Base-by-base conservation (phyloP, 306 rosid genomes). In the Purshia tridentata region DNA sequence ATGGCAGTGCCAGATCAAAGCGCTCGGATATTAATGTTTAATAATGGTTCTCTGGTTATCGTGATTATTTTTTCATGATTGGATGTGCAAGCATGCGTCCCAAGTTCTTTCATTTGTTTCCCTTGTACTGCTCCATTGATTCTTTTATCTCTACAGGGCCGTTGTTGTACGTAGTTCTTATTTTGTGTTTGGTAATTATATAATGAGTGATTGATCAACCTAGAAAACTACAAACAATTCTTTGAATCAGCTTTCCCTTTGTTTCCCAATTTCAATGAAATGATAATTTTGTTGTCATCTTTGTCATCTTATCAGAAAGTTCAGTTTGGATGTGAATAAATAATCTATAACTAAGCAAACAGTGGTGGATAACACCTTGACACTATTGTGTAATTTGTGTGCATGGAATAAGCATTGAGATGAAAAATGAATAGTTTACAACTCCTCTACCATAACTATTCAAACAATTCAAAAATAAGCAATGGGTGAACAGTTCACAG, bases 21-120 rank as follows among this genome's bases (percentile, higher is more conserved):
- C 96, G 99, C 72, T 88, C 93, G 0, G 98, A 91, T 83, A 91
- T 95, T 41, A 91, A 94, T 67, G 98, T 95, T 57, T 91, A 82
- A 77, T 67, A 65, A 59, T 74, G 22, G 41, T 14, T 13, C 56
- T 6, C 45, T 35, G 35, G 61, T 47, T 18, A 18, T 29, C 16
- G 40, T 56, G 49, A 42, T 73, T 47, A 9, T n/a, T 76, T 58
- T 69, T 49, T 70, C 41, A 61, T 67, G 44, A 39, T 9, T 23
- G 53, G 35, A 41, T 51, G 45, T 45, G 44, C 44, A 61, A 45
- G 58, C 37, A n/a, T n/a, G 67, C 61, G 46, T 54, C 22, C 52
- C 12, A 13, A 29, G 47, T 29, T 55, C 23, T 20, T 56, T 7
- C 12, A 23, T 81, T 50, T 48, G 41, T 53, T 67, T 61, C 50